These are phyloP conservation scores for Kwoniella heveanensis DNA, from an alignment of 768 basidiomycete genomes.

Conservation along the genomic window DNA sequence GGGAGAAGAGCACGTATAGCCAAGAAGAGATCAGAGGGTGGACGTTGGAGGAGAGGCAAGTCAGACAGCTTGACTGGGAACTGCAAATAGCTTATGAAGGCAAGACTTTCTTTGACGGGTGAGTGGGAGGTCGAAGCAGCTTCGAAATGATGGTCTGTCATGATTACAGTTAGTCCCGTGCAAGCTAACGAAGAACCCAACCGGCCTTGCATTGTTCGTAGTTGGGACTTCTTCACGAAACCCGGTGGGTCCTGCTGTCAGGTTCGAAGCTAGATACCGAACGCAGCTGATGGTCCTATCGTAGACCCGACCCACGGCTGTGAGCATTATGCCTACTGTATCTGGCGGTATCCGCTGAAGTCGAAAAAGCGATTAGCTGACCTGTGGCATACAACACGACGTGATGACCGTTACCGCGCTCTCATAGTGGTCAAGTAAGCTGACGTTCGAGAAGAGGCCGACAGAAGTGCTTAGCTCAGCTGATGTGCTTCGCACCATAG, in stretches of 20 bases:
- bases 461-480: neutral
- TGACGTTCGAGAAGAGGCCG: no score
- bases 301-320: conserved; percentile 50
- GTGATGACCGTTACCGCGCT: neutral
- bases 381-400: no score
- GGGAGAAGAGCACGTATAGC: conserved; percentile 10
- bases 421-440: conserved; percentile 44
- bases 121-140: conserved; percentile 9
- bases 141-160: neutral
- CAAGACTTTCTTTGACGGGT: conserved; percentile 47
- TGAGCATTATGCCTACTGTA: conserved; percentile 26
- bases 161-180: no score
- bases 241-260: conserved; percentile 45
- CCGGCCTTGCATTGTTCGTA: conserved; percentile 1
- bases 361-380: no score
- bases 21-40: conserved; percentile 10
- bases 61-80: conserved; percentile 19
- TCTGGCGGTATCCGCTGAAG: no score
- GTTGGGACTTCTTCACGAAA: conserved; percentile 45
- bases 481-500: conserved; percentile 1
- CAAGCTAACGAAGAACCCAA: neutral
- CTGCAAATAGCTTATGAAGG: conserved; percentile 42
- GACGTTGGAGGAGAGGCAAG: conserved; percentile 2
- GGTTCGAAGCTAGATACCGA: no score
- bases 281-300: neutral